Evolutionary conservation across 192 early-diverging fungal species (phyloP).

Genomic region (Thamnidium elegans): DNA sequence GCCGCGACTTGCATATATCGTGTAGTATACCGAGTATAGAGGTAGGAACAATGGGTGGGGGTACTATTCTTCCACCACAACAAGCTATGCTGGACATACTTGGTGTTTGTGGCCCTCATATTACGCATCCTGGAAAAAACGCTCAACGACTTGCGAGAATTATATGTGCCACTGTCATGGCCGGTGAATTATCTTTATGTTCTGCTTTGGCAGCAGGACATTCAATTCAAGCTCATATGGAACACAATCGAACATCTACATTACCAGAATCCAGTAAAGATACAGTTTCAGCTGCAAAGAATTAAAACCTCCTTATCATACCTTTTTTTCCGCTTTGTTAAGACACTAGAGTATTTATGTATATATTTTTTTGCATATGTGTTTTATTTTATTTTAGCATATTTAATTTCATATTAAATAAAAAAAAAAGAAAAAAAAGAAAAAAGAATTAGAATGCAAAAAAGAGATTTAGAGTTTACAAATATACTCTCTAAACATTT

Average conservation of each 20-base stretch:
- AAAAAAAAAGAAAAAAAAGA: too few species aligned
- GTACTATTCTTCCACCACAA: constrained; percentile 80
- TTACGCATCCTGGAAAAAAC: constrained; percentile 75
- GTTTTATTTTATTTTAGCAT: neutral
- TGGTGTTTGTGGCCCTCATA: constrained; percentile 79
- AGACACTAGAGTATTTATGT: neutral
- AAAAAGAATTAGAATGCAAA: too few species aligned
- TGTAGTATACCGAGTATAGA: constrained; percentile 94
- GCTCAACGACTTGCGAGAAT: constrained; percentile 83
- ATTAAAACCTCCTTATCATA: too few species aligned
- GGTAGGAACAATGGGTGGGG: constrained; percentile 93
- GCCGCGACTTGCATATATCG: constrained; percentile 78
- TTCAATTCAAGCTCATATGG: constrained; percentile 85
- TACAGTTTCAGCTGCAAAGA: too few species aligned
- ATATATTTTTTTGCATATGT: neutral
- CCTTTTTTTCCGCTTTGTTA: too few species aligned
- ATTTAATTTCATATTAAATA: too few species aligned
- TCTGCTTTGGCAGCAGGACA: constrained; percentile 88
- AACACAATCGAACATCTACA: constrained; percentile 66
- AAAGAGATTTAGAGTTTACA: too few species aligned
- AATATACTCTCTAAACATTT: too few species aligned
- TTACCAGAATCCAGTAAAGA: neutral
- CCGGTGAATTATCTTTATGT: constrained; percentile 84
- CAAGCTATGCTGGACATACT: constrained; percentile 85
- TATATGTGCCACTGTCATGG: constrained; percentile 89